A percentile compares a stretch with the other conserved stretches of the same genome.
Conservation (phyloP, 805 yeast species). For the Wickerhamomyces rabaulensis region DNA sequence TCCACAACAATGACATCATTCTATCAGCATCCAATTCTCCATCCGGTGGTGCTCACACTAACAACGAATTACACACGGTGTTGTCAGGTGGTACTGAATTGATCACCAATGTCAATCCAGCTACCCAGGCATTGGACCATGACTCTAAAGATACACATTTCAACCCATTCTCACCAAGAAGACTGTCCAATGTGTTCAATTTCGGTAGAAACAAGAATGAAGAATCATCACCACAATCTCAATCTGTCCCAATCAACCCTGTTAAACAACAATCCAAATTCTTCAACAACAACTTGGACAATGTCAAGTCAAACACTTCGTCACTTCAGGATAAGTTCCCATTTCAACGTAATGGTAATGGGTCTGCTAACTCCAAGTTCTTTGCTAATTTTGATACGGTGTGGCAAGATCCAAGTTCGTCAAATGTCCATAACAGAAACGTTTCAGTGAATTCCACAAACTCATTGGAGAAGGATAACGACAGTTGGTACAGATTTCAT, state of each 20-base stretch:
- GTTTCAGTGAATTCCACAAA: conserved; percentile 10
- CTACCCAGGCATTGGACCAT: background rate
- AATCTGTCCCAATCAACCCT: background rate
- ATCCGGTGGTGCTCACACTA: conserved; percentile 7
- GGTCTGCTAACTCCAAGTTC: background rate
- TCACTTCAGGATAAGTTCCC: background rate
- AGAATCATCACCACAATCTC: background rate
- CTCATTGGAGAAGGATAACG: conserved; percentile 13
- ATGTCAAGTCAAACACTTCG: background rate
- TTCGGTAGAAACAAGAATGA: conserved; percentile 19
- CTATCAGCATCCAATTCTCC: conserved; percentile 21
- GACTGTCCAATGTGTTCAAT: conserved; percentile 25
- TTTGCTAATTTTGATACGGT: conserved; percentile 12
- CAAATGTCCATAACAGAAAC: conserved; percentile 10
- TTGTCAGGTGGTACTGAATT: conserved; percentile 15
- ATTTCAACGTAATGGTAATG: conserved; percentile 1
- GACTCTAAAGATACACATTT: conserved; percentile 9
- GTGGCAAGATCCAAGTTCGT: conserved; percentile 10
- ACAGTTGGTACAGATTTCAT: conserved; percentile 17
- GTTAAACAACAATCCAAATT: conserved; percentile 20
- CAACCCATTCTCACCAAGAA: conserved; percentile 25
- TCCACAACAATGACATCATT: conserved; percentile 12
- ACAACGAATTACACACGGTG: conserved; percentile 19
- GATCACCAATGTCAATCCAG: background rate
- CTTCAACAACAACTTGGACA: conserved; percentile 11